phyloP scores from a whole-genome alignment of 768 basidiomycete genomes.

The Solioccasus polychromus region DNA sequence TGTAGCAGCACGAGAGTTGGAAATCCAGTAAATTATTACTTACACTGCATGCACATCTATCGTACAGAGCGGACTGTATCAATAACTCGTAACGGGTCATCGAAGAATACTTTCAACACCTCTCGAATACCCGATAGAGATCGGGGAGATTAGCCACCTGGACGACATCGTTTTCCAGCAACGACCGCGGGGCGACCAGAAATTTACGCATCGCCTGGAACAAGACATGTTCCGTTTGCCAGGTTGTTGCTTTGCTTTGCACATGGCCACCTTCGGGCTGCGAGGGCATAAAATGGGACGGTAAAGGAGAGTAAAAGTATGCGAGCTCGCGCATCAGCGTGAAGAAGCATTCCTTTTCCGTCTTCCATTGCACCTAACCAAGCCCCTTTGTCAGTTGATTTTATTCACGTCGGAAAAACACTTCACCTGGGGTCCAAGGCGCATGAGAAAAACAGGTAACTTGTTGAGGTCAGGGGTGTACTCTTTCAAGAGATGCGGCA shows the following conservation, averaged over 20 bases:
- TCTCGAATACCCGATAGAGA: slow-evolving; percentile 91
- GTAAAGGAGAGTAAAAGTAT: slow-evolving; percentile 76
- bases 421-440: slow-evolving; percentile 84
- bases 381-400: neutral
- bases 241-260: slow-evolving; percentile 56
- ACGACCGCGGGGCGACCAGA: slow-evolving; percentile 60
- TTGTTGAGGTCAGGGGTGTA: slow-evolving; percentile 92
- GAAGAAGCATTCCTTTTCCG: slow-evolving; percentile 82
- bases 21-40: neutral
- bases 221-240: slow-evolving; percentile 89
- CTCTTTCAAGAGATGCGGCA: slow-evolving; percentile 82
- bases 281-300: slow-evolving; percentile 15
- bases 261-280: slow-evolving; percentile 32
- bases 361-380: slow-evolving; percentile 80
- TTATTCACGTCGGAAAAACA: neutral
- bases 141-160: slow-evolving; percentile 90
- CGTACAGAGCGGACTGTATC: neutral
- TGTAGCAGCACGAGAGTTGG: neutral
- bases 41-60: neutral
- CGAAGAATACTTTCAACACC: slow-evolving; percentile 56
- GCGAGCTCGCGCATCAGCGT: slow-evolving; percentile 87
- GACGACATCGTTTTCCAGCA: slow-evolving; percentile 71
- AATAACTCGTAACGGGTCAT: slow-evolving; percentile 3
- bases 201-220: slow-evolving; percentile 86
- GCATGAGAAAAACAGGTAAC: slow-evolving; percentile 85